Evolutionary conservation across 1,284 basidiomycete species (phyloP), one percentile per base, ranked within the genome.

Genomic region (Exsudoporus floridanus): DNA sequence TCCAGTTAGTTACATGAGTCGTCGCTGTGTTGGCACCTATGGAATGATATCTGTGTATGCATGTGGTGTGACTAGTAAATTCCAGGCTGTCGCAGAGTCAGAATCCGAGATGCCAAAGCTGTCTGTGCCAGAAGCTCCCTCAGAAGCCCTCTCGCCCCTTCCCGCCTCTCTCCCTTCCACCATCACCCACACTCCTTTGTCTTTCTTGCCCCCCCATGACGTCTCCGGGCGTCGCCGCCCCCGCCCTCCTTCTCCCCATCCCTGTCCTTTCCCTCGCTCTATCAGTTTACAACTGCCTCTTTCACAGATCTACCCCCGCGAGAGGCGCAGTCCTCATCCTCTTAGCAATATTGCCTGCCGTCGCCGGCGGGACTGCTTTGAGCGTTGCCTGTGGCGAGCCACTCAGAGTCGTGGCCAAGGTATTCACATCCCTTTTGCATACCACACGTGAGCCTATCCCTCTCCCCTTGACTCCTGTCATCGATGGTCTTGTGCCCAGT

Each of bases 171-270:
- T 50, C 42, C 35, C 46, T 45, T 38, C 27, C 43, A 34, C 30
- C 23, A 21, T 31, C 30, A 31, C 48, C 12, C 49, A 53, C 64
- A 44, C 18, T 66, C 64, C 6, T 63, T 60, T 53, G 45, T 58
- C 50, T 44, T 64, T 49, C 21, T 14, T 27, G 27, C 31, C 38
- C 43, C 7, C 50, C 55, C 28, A 70, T 67, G 58, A 36, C 66
- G 57, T 64, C 65, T 33, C 54, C 46, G 34, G 61, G 56, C 53
- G 57, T 68, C 55, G 50, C 70, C 50, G 51, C 54, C 3, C 37
- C 67, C 9, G 61, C 60, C 48, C 67, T 66, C 43, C 54, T 70
- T 47, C 59, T 66, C 52, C 46, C 54, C 52, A 41, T 68, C 21
- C 46, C 65, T 1, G 18, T 65, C 49, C 4, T 70, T 34, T 56